phyloP scores from a whole-genome alignment of 495 filamentous ascomycete species.

The Aeminium ludgeri region DNA sequence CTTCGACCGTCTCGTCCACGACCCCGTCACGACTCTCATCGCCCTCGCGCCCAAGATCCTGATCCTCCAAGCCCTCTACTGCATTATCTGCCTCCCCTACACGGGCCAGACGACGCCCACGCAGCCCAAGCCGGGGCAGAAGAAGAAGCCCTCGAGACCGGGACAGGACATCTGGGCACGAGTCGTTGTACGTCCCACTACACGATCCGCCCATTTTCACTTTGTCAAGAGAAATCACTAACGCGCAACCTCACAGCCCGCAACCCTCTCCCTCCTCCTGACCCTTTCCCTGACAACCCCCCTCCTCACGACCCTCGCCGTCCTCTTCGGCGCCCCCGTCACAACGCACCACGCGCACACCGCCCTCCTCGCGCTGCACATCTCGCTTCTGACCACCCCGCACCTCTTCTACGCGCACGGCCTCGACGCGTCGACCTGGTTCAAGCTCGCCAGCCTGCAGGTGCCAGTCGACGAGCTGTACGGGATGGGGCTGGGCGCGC shows the following conservation, averaged over 20 bases:
- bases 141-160: conserved; percentile 17
- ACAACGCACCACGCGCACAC: conserved; percentile 71
- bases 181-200: conserved; percentile 21
- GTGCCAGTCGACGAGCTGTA: conserved; percentile 48
- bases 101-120: conserved; percentile 28
- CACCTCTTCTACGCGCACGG: conserved; percentile 73
- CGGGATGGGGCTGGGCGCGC: conserved; percentile 46
- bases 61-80: conserved; percentile 50
- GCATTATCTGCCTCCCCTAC: conserved; percentile 53
- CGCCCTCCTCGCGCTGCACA: conserved; percentile 58
- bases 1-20: conserved; percentile 50
- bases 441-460: conserved; percentile 41
- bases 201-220: too few relatives aligned
- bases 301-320: conserved; percentile 43
- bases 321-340: conserved; percentile 83
- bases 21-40: conserved; percentile 52
- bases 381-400: conserved; percentile 56
- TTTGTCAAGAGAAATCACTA: too few relatives aligned
- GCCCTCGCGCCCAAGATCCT: conserved; percentile 43
- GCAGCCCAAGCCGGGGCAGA: conserved; percentile 19
- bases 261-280: conserved; percentile 45
- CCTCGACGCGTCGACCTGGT: conserved; percentile 57
- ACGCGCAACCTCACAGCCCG: conserved; percentile 32
- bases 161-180: conserved; percentile 10
- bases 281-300: conserved; percentile 37